phyloP scores from a whole-genome alignment of 345 rosid genomes.

The Hibiscus syriacus region DNA sequence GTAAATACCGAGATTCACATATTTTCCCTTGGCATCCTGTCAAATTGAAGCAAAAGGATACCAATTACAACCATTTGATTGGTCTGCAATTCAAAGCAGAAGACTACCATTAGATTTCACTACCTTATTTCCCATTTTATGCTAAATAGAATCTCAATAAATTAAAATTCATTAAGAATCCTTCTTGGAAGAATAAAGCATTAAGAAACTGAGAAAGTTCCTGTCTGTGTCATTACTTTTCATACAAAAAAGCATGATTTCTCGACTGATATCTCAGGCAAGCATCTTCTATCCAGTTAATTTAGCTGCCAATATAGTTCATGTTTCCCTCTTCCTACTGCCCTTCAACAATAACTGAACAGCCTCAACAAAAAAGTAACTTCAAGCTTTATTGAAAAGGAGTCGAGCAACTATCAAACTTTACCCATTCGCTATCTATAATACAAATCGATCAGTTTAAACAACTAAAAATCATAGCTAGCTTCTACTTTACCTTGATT shows the following conservation, averaged over 20 bases:
- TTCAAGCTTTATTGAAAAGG: background rate
- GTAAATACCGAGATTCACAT: constrained; percentile 42
- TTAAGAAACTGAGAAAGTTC: background rate
- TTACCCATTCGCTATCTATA: background rate
- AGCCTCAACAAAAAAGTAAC: background rate
- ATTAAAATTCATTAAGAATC: background rate
- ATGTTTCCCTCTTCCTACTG: background rate
- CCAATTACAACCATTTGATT: background rate
- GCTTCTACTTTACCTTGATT: no score
- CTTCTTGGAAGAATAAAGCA: background rate
- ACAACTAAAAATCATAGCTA: background rate
- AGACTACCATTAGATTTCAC: background rate
- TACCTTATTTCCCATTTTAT: background rate
- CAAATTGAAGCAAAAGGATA: background rate
- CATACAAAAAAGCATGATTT: background rate
- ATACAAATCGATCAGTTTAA: no score
- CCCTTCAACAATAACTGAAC: background rate
- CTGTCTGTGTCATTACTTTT: background rate
- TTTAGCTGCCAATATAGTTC: no score
- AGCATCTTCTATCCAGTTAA: no score
- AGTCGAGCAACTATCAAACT: background rate
- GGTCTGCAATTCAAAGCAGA: background rate
- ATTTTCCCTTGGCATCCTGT: constrained; percentile 54
- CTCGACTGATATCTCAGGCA: background rate
- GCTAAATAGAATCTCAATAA: background rate